These are phyloP conservation scores for Excoecaria agallocha DNA, from an alignment of 345 rosid genomes.

Conservation along the genomic window DNA sequence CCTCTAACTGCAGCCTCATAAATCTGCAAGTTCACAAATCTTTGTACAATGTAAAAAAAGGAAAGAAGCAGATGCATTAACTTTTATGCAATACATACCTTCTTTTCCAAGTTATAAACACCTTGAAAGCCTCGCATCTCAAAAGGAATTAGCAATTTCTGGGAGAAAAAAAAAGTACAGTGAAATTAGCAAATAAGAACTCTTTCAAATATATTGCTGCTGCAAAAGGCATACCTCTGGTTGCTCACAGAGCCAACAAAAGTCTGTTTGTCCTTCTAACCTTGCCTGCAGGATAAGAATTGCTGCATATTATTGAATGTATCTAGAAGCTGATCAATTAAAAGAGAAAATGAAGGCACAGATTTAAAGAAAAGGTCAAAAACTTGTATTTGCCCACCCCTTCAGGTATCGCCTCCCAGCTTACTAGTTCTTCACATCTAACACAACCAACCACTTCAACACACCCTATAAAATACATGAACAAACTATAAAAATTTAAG, in stretches of 20 bases:
- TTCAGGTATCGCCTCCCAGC: slow-evolving; percentile 37
- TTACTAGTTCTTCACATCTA: slow-evolving; percentile 31
- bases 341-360: not conserved
- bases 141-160: slow-evolving; percentile 82
- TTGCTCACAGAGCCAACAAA: slow-evolving; percentile 91
- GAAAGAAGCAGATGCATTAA: not conserved
- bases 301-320: not conserved
- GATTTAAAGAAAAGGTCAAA: slow-evolving; percentile 3
- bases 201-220: not conserved
- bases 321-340: too few species aligned
- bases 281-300: slow-evolving; percentile 53
- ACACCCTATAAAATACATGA: slow-evolving; percentile 23
- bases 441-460: slow-evolving; percentile 39
- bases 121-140: slow-evolving; percentile 94
- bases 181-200: not conserved
- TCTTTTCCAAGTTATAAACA: slow-evolving; percentile 89
- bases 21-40: slow-evolving; percentile 38
- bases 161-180: not conserved
- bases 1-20: slow-evolving; percentile 77
- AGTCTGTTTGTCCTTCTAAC: slow-evolving; percentile 80
- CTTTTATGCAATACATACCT: slow-evolving; percentile 40
- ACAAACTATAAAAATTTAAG: not conserved
- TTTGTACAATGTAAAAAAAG: not conserved
- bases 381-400: slow-evolving; percentile 20
- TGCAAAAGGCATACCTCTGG: slow-evolving; percentile 59